Evolutionary conservation across 768 basidiomycete species (phyloP).

Genomic region (Macrolepiota fuliginosa): DNA sequence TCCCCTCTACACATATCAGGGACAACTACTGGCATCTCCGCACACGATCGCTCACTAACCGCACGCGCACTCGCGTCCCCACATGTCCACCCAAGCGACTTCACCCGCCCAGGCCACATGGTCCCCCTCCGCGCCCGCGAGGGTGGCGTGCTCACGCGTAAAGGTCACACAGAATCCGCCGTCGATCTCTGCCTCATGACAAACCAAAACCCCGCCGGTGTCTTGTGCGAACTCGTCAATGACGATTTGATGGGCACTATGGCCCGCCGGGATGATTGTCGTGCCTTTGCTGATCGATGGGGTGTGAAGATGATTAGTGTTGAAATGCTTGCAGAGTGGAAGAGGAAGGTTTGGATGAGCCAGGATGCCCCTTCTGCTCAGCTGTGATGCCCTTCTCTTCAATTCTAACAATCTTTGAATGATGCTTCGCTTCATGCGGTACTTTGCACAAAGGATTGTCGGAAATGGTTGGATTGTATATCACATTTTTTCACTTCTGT

Average conservation of each 20-base stretch:
- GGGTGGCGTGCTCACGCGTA: slow-evolving; percentile 83
- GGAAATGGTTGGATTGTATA: not conserved
- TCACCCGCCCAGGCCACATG: slow-evolving; percentile 92
- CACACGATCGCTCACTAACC: slow-evolving; percentile 89
- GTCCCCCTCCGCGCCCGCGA: slow-evolving; percentile 86
- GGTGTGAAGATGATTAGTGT: slow-evolving; percentile 94
- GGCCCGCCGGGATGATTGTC: slow-evolving; percentile 93
- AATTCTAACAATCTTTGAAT: not conserved
- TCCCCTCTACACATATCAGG: slow-evolving; percentile 39
- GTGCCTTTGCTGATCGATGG: slow-evolving; percentile 86
- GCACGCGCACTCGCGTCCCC: slow-evolving; percentile 77
- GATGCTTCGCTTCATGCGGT: not conserved
- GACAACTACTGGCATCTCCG: slow-evolving; percentile 95
- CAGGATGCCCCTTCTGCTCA: not conserved
- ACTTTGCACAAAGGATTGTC: not conserved
- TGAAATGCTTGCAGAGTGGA: slow-evolving; percentile 68
- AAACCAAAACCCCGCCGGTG: slow-evolving; percentile 65
- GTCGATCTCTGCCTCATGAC: slow-evolving; percentile 86
- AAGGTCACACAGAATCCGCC: slow-evolving; percentile 91
- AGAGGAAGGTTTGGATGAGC: slow-evolving; percentile 26
- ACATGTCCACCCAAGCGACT: slow-evolving; percentile 56
- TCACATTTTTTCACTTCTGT: not conserved
- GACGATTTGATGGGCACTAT: slow-evolving; percentile 86
- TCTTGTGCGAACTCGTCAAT: slow-evolving; percentile 95
- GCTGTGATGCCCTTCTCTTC: not conserved